Evolutionary conservation across 306 rosid species (phyloP).

Genomic region (Sesbania bispinosa): DNA sequence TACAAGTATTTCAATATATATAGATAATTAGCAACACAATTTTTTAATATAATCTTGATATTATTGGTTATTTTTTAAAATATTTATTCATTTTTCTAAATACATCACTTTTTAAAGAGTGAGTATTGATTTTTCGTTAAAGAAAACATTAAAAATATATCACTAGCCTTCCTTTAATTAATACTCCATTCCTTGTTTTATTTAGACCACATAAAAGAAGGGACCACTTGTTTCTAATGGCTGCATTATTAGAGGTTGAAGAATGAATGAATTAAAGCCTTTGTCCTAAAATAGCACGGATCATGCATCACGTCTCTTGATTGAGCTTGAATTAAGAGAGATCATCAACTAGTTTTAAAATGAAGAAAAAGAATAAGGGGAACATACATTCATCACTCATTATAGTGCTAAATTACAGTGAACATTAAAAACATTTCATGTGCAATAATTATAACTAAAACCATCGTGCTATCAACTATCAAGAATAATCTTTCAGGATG

Average conservation of each 20-base stretch:
- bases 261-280: not conserved
- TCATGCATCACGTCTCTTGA: not conserved
- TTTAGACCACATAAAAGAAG: too few relatives aligned
- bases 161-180: too few relatives aligned
- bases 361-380: not conserved
- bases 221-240: not conserved
- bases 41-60: too few relatives aligned
- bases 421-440: constrained; percentile 22
- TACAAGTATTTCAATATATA: too few relatives aligned
- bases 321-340: not conserved
- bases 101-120: too few relatives aligned
- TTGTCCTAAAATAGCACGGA: not conserved
- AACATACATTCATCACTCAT: not conserved
- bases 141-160: too few relatives aligned
- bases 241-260: not conserved
- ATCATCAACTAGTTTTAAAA: not conserved
- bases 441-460: constrained; percentile 2
- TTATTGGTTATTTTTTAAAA: too few relatives aligned
- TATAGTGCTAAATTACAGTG: not conserved
- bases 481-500: not conserved
- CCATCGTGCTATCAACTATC: not conserved
- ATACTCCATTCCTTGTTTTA: too few relatives aligned
- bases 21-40: too few relatives aligned
- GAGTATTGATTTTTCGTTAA: too few relatives aligned
- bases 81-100: too few relatives aligned